phyloP scores from a whole-genome alignment of 164 flowering plant species.

The Tetracentron sinense region DNA sequence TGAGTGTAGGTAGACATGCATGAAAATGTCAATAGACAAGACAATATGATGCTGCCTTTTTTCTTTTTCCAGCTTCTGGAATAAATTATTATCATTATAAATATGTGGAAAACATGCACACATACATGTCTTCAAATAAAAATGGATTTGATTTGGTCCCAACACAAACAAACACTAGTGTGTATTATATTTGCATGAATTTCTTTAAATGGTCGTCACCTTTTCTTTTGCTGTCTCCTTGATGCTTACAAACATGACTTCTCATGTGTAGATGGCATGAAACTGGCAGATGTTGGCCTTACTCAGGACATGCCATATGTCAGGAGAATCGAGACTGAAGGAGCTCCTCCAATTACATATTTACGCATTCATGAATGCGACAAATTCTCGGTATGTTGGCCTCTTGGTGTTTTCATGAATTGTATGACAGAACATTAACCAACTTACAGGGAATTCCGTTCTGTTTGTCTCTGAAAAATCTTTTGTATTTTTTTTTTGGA shows the following conservation, averaged over 20 bases:
- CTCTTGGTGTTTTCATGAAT: neutral
- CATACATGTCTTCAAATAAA: too few species aligned
- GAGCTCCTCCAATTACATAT: constrained; percentile 41
- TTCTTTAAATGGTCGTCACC: too few species aligned
- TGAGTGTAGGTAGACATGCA: too few species aligned
- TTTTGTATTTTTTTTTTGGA: neutral
- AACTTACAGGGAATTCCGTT: neutral
- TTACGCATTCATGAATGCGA: constrained; percentile 50
- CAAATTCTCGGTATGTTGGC: constrained; percentile 47
- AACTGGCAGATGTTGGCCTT: constrained; percentile 47
- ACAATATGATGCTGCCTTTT: too few species aligned
- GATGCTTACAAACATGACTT: constrained; percentile 8
- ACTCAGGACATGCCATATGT: constrained; percentile 42
- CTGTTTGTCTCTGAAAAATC: neutral
- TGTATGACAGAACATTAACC: neutral
- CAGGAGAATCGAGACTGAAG: constrained; percentile 3
- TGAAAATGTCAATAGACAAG: too few species aligned
- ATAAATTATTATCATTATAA: too few species aligned
- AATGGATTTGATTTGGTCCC: too few species aligned
- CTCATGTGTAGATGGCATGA: constrained; percentile 36
- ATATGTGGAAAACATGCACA: too few species aligned
- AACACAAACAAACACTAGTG: too few species aligned
- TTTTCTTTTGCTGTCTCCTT: neutral
- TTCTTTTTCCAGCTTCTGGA: too few species aligned
- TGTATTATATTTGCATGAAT: too few species aligned